Conservation (phyloP, 768 basidiomycete genomes). For the Termitomyces sp. region DNA sequence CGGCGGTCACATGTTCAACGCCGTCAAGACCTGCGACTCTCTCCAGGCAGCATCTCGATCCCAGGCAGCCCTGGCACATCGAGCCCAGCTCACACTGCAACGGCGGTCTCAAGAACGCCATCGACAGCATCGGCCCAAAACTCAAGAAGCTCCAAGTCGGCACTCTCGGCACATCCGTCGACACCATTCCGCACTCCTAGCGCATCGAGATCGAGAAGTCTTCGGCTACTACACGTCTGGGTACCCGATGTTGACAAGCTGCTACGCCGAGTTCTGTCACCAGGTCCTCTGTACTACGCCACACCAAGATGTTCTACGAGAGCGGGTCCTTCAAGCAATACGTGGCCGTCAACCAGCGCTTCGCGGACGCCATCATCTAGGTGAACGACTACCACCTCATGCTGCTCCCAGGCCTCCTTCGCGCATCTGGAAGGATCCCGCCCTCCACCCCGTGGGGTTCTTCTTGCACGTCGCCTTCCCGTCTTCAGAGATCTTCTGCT, state of each 20-base stretch:
- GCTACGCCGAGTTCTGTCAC: constrained; percentile 86
- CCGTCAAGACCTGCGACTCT: too few species aligned
- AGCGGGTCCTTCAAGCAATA: constrained; percentile 81
- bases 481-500: constrained; percentile 91
- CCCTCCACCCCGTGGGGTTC: constrained; percentile 75
- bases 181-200: constrained; percentile 51
- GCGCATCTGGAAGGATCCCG: constrained; percentile 52
- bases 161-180: constrained; percentile 68
- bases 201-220: constrained; percentile 49
- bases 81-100: constrained; percentile 70
- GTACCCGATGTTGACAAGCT: constrained; percentile 73
- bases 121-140: constrained; percentile 60
- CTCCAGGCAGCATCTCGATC: constrained; percentile 32
- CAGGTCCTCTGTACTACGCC: constrained; percentile 87
- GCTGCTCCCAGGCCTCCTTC: constrained; percentile 83
- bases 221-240: constrained; percentile 50
- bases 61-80: constrained; percentile 34
- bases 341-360: constrained; percentile 83
- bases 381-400: constrained; percentile 97
- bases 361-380: constrained; percentile 84
- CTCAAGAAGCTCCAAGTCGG: constrained; percentile 58
- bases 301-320: constrained; percentile 80
- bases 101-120: constrained; percentile 78
- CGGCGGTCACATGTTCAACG: too few species aligned
- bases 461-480: constrained; percentile 98